Evolutionary conservation across 768 basidiomycete genomes (phyloP), one percentile per base, ranked within the genome.

Genomic region (Amanita phalloides): DNA sequence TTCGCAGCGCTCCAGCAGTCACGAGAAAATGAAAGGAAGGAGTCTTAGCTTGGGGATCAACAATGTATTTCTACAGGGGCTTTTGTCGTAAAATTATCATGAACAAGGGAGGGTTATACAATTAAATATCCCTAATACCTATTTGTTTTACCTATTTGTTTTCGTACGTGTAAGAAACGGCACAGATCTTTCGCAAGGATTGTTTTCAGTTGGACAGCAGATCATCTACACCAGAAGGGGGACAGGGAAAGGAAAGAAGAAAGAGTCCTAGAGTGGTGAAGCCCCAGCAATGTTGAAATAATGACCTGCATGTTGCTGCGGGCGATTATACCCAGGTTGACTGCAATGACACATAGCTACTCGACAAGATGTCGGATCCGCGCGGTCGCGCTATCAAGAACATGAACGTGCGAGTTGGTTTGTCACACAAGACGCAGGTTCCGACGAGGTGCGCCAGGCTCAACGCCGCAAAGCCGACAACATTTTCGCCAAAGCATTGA

Each of bases 401-500:
- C 42, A 45, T 9, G 41, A 51, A 42, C 26, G 14, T 49, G 41
- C 36, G 38, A 26, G 32, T 30, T 33, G 13, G 21, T 36, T 30
- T 45, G 44, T 23, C n/a, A 38, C 23, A 45, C 11, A 35, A 45
- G 28, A 48, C 25, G 33, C 17, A 21, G 38, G 9, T 25, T 43
- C 42, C 42, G 35, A 28, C 42, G 32, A 30, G 21, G 38, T 48
- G 47, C 35, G 33, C 28, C 28, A 51, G 23, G 51, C 46, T 75
- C 64, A 86, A 61, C 82, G 82, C 61, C 85, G 75, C 67, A 89
- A 66, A 48, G 86, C 85, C 53, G 83, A 89, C 53, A 93, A 71
- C 88, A 94, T 90, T 82, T 93, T 93, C 53, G 90, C 90, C 60
- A 94, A 73, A 38, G 88, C 79, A 60, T 84, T 83, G 69, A 92